These are phyloP conservation scores for Antitrichia curtipendula DNA, from an alignment of 225 moss, liverwort and hornwort genomes.

Conservation along the genomic window DNA sequence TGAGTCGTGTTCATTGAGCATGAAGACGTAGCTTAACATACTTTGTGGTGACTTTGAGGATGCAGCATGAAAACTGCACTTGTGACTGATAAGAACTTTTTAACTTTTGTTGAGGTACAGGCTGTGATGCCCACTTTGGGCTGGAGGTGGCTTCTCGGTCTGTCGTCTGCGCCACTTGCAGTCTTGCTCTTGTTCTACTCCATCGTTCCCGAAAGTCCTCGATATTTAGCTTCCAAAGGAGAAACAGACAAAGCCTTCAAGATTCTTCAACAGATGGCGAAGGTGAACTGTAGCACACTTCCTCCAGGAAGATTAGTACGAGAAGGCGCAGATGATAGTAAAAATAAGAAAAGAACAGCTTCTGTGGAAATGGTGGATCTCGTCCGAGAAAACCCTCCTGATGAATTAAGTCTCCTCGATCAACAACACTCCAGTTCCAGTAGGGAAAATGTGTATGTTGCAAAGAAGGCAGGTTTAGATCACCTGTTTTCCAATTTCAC, in stretches of 20 bases:
- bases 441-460: not conserved
- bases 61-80: not conserved
- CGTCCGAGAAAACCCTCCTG: not conserved
- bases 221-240: conserved; percentile 67
- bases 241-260: conserved; percentile 36
- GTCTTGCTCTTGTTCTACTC: conserved; percentile 66
- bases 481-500: conserved; percentile 36
- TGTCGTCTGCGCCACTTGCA: conserved; percentile 65
- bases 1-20: not conserved
- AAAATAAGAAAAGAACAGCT: not conserved
- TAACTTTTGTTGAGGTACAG: conserved; percentile 8
- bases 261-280: conserved; percentile 61
- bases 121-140: conserved; percentile 71
- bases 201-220: conserved; percentile 67
- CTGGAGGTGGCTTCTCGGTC: conserved; percentile 77
- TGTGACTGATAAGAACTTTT: not conserved
- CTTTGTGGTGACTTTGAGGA: not conserved
- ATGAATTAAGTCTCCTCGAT: conserved; percentile 8
- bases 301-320: conserved; percentile 42
- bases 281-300: conserved; percentile 30
- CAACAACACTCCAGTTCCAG: not conserved
- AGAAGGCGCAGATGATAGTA: not conserved
- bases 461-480: conserved; percentile 12
- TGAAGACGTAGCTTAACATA: not conserved
- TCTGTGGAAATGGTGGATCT: conserved; percentile 12